Percentiles rank a stretch among this genome's conserved stretches.
Evolutionary conservation across 352 stramenopile genomes (phyloP).

Genomic region (Globisporangium splendens): DNA sequence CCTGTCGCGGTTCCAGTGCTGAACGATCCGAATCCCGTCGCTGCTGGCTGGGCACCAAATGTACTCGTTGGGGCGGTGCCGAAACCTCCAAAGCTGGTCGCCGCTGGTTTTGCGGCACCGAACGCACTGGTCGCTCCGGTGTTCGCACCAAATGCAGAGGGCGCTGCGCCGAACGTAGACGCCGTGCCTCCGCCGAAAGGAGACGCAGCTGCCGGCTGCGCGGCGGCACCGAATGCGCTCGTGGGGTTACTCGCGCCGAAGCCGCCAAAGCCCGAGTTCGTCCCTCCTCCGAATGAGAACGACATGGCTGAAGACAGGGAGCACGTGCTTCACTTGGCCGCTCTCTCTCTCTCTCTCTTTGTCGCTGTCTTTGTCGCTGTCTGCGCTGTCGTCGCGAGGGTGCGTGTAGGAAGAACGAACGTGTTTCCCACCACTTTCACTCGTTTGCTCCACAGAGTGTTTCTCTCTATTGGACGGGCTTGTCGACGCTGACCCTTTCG

Average conservation of each 20-base stretch:
- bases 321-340: too few species aligned
- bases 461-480: background rate
- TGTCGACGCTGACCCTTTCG: background rate
- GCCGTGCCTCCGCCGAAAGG: slow-evolving; percentile 37
- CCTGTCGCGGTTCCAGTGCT: slow-evolving; percentile 19
- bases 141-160: slow-evolving; percentile 38
- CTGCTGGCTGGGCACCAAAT: slow-evolving; percentile 27
- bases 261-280: slow-evolving; percentile 43
- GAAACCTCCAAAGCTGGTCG: slow-evolving; percentile 44
- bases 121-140: slow-evolving; percentile 33
- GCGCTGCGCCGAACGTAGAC: slow-evolving; percentile 23
- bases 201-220: slow-evolving; percentile 34
- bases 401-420: background rate
- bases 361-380: too few species aligned
- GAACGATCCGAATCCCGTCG: slow-evolving; percentile 35
- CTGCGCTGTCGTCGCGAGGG: background rate
- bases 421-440: background rate
- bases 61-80: slow-evolving; percentile 26
- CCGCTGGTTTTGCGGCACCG: slow-evolving; percentile 21
- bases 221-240: slow-evolving; percentile 32
- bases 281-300: slow-evolving; percentile 46
- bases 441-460: too few species aligned
- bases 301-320: slow-evolving; percentile 25
- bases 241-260: slow-evolving; percentile 20
- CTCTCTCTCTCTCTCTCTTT: slow-evolving; percentile 1